Conservation (phyloP, 345 rosid genomes). For the Garcia nutans region DNA sequence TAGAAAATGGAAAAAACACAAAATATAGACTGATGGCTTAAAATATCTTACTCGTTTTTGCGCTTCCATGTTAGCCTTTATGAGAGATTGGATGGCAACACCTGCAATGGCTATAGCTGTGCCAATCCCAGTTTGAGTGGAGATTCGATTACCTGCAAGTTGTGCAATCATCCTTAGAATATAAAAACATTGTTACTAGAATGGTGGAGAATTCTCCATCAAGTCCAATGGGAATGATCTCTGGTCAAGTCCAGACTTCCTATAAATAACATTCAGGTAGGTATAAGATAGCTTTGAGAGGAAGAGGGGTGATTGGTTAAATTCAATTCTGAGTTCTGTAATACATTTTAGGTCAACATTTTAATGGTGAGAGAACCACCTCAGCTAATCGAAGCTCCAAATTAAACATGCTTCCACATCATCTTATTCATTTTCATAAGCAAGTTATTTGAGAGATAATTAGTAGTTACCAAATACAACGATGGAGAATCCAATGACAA, state of each 20-base stretch:
- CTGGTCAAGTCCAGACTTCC: neutral
- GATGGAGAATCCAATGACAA: constrained; percentile 54
- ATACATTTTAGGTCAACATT: neutral
- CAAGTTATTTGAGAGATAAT: neutral
- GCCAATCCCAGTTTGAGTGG: constrained; percentile 53
- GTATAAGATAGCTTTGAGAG: neutral
- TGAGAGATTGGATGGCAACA: constrained; percentile 47
- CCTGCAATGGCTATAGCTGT: constrained; percentile 53
- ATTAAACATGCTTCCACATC: neutral
- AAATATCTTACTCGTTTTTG: constrained; percentile 38
- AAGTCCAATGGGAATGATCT: neutral
- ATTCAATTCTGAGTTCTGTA: neutral
- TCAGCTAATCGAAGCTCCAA: neutral
- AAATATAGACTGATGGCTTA: neutral
- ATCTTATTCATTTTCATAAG: neutral
- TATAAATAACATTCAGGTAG: neutral
- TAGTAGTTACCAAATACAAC: constrained; percentile 41
- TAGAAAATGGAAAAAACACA: neutral
- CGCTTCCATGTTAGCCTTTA: constrained; percentile 53
- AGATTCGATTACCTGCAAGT: constrained; percentile 47
- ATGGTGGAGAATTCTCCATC: neutral
- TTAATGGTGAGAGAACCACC: neutral
- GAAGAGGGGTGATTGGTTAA: neutral
- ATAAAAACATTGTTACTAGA: neutral
- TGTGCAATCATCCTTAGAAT: constrained; percentile 4